These are phyloP conservation scores for Gossypium mustelinum DNA, from an alignment of 345 rosid species.

Conservation along the genomic window DNA sequence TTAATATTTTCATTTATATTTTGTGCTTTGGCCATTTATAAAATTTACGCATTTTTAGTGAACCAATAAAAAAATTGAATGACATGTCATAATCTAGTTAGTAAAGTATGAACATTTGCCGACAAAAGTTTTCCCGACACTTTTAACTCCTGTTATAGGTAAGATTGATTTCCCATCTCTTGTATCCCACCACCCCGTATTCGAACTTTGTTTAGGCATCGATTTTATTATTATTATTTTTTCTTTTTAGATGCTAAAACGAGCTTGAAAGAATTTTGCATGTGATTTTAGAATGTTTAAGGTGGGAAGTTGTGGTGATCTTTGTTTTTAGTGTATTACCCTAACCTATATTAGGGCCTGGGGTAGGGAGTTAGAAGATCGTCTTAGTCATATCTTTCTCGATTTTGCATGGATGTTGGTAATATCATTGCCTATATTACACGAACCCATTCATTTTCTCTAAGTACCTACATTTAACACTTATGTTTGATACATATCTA, in stretches of 20 bases:
- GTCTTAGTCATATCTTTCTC: not conserved
- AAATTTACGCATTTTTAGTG: too few relatives aligned
- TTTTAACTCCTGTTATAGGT: too few relatives aligned
- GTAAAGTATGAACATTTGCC: too few relatives aligned
- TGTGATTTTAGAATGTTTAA: not conserved
- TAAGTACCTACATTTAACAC: too few relatives aligned
- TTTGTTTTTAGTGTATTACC: not conserved
- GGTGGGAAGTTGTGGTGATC: not conserved
- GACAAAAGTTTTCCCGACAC: too few relatives aligned
- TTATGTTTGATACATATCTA: too few relatives aligned
- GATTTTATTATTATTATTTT: not conserved
- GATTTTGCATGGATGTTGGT: not conserved
- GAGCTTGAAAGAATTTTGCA: not conserved
- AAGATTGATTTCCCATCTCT: not conserved
- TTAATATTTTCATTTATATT: too few relatives aligned
- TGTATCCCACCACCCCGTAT: not conserved
- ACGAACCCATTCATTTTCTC: not conserved
- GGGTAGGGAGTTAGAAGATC: not conserved
- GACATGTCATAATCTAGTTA: too few relatives aligned
- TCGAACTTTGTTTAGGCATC: not conserved
- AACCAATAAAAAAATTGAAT: too few relatives aligned
- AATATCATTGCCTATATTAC: not conserved
- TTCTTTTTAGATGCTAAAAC: conserved; percentile 12
- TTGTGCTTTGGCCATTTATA: too few relatives aligned
- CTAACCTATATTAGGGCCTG: not conserved